Evolutionary conservation across 2,329 filamentous ascomycete species (phyloP).

Genomic region (Penicillium italicum): DNA sequence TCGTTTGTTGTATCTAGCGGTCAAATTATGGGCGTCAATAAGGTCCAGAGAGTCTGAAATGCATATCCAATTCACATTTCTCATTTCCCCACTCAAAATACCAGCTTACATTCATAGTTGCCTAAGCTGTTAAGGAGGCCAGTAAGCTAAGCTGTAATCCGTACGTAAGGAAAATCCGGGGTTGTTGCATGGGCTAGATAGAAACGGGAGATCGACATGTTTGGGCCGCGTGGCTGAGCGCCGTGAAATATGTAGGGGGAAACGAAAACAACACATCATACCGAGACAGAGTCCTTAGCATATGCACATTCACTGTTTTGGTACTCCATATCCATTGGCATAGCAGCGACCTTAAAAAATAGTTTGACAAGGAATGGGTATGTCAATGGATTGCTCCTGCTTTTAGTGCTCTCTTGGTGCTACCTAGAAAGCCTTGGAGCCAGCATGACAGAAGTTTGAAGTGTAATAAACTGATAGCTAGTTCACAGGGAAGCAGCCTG

Average conservation of each 20-base stretch:
- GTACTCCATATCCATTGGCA: not conserved
- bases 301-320: not conserved
- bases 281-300: not conserved
- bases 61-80: not conserved
- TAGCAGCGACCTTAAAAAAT: not conserved
- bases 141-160: not conserved
- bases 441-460: too few species aligned
- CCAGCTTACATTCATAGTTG: too few species aligned
- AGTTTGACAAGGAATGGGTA: not conserved
- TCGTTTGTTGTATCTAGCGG: not conserved
- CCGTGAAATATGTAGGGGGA: not conserved
- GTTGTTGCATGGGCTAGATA: not conserved
- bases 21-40: not conserved
- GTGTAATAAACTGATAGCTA: too few species aligned
- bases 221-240: not conserved
- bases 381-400: too few species aligned
- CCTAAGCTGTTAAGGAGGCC: not conserved
- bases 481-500: too few species aligned
- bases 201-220: not conserved
- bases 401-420: not conserved
- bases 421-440: not conserved
- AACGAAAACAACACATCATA: not conserved
- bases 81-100: not conserved
- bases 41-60: not conserved
- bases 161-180: not conserved